Conservation (phyloP, 1,284 basidiomycete species). For the Ganoderma multipileum region DNA sequence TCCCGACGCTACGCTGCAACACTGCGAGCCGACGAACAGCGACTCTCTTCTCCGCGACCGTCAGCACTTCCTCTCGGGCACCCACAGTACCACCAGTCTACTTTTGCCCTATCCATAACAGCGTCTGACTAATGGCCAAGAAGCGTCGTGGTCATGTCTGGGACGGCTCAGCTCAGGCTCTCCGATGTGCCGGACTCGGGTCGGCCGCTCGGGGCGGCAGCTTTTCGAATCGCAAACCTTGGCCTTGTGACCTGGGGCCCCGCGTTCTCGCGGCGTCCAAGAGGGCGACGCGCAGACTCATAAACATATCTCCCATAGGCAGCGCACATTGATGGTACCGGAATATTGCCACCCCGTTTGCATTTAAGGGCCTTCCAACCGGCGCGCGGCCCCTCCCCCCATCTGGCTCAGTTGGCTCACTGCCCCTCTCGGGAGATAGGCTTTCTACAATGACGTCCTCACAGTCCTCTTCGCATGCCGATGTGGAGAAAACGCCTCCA, state of each 20-base stretch:
- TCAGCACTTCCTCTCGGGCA: background rate
- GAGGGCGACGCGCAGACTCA: background rate
- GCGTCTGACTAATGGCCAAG: background rate
- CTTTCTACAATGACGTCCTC: conserved; percentile 21
- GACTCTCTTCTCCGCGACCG: background rate
- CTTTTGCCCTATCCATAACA: background rate
- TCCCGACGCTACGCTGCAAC: background rate
- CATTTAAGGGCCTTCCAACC: background rate
- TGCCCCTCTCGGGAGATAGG: background rate
- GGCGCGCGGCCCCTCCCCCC: background rate
- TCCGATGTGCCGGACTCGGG: background rate
- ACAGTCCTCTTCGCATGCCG: conserved; percentile 17
- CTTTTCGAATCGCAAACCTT: conserved; percentile 7
- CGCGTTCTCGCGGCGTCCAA: background rate
- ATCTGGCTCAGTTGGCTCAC: background rate
- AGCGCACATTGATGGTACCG: background rate
- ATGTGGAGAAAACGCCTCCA: conserved; percentile 21
- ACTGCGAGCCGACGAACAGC: too few species aligned
- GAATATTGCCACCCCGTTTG: background rate
- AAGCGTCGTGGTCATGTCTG: background rate
- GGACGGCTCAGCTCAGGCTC: background rate
- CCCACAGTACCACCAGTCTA: background rate
- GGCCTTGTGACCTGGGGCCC: conserved; percentile 29
- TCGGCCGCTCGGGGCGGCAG: conserved; percentile 2
- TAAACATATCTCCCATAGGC: background rate